phyloP scores from a whole-genome alignment of 805 yeast species.

The Candida stauntonica region DNA sequence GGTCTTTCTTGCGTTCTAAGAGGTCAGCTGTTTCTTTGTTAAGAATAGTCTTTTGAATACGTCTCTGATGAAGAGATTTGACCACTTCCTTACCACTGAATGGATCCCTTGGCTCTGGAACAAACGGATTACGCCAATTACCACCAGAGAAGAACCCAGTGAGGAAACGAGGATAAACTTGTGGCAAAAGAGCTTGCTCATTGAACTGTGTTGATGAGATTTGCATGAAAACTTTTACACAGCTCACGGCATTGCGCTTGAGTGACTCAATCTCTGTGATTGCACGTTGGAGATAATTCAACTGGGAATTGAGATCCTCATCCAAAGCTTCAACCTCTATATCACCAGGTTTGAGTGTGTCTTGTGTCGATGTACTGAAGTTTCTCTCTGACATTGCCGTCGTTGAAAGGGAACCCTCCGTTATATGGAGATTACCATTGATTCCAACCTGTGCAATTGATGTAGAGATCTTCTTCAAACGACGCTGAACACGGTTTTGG shows the following conservation, averaged over 20 bases:
- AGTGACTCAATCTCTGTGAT: slow-evolving; percentile 37
- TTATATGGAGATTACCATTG: slow-evolving; percentile 58
- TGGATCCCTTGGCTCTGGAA: slow-evolving; percentile 33
- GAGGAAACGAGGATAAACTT: slow-evolving; percentile 65
- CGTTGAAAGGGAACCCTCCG: slow-evolving; percentile 6
- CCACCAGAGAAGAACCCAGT: slow-evolving; percentile 69
- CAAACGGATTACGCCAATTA: slow-evolving; percentile 72
- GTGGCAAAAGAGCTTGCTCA: slow-evolving; percentile 41
- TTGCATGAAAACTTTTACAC: slow-evolving; percentile 29
- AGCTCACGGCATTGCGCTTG: slow-evolving; percentile 28
- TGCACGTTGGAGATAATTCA: slow-evolving; percentile 34
- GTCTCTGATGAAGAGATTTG: slow-evolving; percentile 20
- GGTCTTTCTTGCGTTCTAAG: slow-evolving; percentile 34
- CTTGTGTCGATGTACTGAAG: slow-evolving; percentile 21
- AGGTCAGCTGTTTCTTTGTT: slow-evolving; percentile 43
- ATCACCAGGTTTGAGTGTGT: slow-evolving; percentile 17
- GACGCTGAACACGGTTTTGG: slow-evolving; percentile 42
- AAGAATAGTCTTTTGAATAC: slow-evolving; percentile 41
- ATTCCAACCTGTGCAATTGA: slow-evolving; percentile 60
- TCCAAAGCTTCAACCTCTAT: slow-evolving; percentile 4
- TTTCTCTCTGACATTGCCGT: slow-evolving; percentile 3
- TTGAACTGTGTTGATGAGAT: slow-evolving; percentile 27
- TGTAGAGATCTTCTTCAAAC: slow-evolving; percentile 48
- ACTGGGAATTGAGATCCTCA: slow-evolving; percentile 9
- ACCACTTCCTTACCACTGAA: slow-evolving; percentile 25